A percentile compares a stretch with the other conserved stretches of the same genome.
These are phyloP conservation scores for Arachnomyces sp. DNA, from an alignment of 2,329 filamentous ascomycete species.

Conservation along the genomic window DNA sequence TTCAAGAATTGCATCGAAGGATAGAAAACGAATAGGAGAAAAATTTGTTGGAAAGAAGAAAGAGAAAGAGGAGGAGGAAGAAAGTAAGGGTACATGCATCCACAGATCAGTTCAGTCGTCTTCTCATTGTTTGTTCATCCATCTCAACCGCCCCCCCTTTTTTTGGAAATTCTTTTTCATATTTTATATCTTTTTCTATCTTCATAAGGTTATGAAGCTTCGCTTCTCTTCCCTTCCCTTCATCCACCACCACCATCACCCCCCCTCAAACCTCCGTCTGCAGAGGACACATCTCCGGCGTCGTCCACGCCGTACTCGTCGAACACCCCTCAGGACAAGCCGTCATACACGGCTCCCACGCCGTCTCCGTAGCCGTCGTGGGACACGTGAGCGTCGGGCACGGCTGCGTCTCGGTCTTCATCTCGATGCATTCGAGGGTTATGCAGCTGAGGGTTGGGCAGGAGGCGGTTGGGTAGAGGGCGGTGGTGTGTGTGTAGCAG, in stretches of 20 bases:
- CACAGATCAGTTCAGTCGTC: too few species aligned
- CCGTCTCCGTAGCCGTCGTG: constrained; percentile 5
- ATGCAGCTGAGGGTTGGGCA: constrained; percentile 8
- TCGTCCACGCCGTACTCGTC: constrained; percentile 2
- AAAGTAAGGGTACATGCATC: too few species aligned
- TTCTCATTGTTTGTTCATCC: not conserved
- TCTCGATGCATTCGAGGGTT: constrained; percentile 8
- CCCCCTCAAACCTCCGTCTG: not conserved
- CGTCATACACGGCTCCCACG: constrained; percentile 6
- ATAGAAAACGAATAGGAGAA: too few species aligned
- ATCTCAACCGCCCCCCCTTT: not conserved
- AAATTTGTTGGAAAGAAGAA: too few species aligned
- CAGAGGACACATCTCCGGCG: not conserved
- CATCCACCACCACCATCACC: not conserved
- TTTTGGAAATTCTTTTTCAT: not conserved
- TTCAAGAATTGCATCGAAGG: too few species aligned
- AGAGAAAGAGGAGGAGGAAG: too few species aligned
- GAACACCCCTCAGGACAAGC: constrained; percentile 9
- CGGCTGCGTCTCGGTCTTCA: constrained; percentile 8
- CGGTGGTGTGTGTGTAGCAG: constrained; percentile 13
- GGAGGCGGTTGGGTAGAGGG: constrained; percentile 2
- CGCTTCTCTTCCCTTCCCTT: not conserved
- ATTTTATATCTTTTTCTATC: constrained; percentile 2
- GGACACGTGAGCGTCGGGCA: constrained; percentile 8
- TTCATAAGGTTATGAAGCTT: constrained; percentile 1